Conservation (phyloP, 106 monocot genomes). For the Dioscorea dumetorum region DNA sequence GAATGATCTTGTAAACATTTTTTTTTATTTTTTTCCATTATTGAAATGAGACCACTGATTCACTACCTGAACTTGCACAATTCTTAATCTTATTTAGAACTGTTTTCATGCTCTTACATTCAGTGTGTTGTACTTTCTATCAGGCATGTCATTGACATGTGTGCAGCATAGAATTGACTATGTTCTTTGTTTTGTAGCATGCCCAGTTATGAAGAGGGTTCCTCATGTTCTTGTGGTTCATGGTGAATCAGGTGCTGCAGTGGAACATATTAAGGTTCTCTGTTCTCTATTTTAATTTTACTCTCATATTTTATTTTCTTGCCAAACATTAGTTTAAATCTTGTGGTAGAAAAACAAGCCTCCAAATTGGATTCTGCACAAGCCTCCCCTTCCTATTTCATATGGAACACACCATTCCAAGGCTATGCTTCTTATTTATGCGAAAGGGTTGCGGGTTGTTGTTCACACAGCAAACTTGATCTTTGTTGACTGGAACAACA, state of each 20-base stretch:
- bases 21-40: too few species aligned
- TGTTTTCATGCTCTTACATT: too few species aligned
- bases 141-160: not conserved
- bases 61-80: too few species aligned
- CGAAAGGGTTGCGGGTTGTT: constrained; percentile 70
- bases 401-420: constrained; percentile 99
- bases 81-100: too few species aligned
- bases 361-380: constrained; percentile 81
- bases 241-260: constrained; percentile 64
- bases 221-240: constrained; percentile 85
- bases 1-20: too few species aligned
- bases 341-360: constrained; percentile 43
- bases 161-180: not conserved
- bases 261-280: constrained; percentile 58
- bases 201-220: constrained; percentile 57
- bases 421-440: constrained; percentile 89
- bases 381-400: constrained; percentile 89
- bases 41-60: too few species aligned
- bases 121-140: too few species aligned
- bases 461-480: constrained; percentile 96
- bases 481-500: constrained; percentile 97
- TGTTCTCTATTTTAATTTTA: not conserved
- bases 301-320: not conserved
- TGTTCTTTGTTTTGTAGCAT: constrained; percentile 40
- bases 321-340: constrained; percentile 1